Percentiles rank a stretch among this genome's conserved stretches.
Evolutionary conservation across 179 eudicot species (phyloP).

Genomic region (Patellifolia procumbens): DNA sequence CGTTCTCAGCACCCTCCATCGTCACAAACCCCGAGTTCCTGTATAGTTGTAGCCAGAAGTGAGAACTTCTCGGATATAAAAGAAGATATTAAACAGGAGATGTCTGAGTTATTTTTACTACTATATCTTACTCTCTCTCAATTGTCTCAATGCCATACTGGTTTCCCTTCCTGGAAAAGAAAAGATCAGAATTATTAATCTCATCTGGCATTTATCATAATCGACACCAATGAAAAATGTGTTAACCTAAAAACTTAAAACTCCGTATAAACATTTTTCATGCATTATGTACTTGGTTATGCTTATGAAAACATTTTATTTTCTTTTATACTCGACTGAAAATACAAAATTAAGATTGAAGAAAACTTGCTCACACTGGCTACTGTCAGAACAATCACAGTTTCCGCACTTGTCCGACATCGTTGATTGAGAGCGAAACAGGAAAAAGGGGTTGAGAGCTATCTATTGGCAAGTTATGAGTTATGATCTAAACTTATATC

Average conservation of each 20-base stretch:
- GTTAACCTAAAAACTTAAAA: too few relatives aligned
- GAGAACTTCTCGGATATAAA: too few relatives aligned
- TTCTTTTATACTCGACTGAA: neutral
- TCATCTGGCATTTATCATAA: too few relatives aligned
- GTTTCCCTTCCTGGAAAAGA: constrained; percentile 44
- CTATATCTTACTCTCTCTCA: constrained; percentile 18
- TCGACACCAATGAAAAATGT: too few relatives aligned
- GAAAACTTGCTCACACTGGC: constrained; percentile 55
- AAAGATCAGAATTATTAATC: too few relatives aligned
- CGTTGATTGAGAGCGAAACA: too few relatives aligned
- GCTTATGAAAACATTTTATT: neutral
- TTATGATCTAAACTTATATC: constrained; percentile 19
- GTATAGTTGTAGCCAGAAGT: constrained; percentile 12
- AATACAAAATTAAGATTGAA: neutral
- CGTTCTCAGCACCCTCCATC: constrained; percentile 47
- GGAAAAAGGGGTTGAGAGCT: too few relatives aligned
- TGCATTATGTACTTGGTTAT: too few relatives aligned
- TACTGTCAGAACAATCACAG: constrained; percentile 59
- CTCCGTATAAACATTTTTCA: too few relatives aligned
- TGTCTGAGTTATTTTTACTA: neutral
- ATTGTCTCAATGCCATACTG: constrained; percentile 17
- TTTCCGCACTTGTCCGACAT: constrained; percentile 57
- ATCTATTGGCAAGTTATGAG: too few relatives aligned
- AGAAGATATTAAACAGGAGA: neutral
- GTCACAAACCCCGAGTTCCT: constrained; percentile 34